A percentile compares a stretch with the other conserved stretches of the same genome.
Conservation (phyloP, 2,329 filamentous ascomycete genomes). For the Venturia effusa region DNA sequence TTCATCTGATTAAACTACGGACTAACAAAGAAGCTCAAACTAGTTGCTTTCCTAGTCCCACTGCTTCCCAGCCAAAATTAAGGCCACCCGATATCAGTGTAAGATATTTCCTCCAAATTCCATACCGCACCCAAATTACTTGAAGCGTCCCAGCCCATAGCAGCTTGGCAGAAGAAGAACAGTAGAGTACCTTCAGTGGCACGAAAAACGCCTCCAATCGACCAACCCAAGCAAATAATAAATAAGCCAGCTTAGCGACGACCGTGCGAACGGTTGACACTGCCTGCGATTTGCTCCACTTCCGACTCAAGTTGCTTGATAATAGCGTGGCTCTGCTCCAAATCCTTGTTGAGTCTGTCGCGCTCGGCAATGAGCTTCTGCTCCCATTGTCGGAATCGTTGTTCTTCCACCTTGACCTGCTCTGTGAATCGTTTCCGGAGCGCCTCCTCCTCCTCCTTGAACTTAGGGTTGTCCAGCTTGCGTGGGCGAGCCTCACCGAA, state of each 20-base stretch:
- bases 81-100: neutral
- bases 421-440: constrained; percentile 98
- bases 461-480: constrained; percentile 99
- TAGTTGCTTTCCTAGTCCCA: neutral
- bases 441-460: constrained; percentile 99
- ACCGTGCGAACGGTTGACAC: constrained; percentile 79
- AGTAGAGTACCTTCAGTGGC: neutral
- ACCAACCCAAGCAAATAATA: neutral
- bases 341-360: constrained; percentile 98
- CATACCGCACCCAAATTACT: constrained; percentile 1
- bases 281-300: constrained; percentile 86
- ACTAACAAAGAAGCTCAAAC: neutral
- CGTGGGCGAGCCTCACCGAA: constrained; percentile 94
- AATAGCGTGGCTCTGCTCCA: constrained; percentile 87
- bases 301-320: constrained; percentile 89
- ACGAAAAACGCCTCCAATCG: neutral
- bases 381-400: constrained; percentile 98
- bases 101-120: neutral
- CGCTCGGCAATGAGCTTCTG: constrained; percentile 99
- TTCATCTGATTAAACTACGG: neutral
- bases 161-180: neutral
- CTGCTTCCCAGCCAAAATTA: neutral
- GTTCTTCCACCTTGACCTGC: constrained; percentile 99
- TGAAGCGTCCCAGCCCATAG: neutral
- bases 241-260: constrained; percentile 57